phyloP scores from a whole-genome alignment of 805 yeast species.

The Hanseniaspora pseudoguilliermondii region DNA sequence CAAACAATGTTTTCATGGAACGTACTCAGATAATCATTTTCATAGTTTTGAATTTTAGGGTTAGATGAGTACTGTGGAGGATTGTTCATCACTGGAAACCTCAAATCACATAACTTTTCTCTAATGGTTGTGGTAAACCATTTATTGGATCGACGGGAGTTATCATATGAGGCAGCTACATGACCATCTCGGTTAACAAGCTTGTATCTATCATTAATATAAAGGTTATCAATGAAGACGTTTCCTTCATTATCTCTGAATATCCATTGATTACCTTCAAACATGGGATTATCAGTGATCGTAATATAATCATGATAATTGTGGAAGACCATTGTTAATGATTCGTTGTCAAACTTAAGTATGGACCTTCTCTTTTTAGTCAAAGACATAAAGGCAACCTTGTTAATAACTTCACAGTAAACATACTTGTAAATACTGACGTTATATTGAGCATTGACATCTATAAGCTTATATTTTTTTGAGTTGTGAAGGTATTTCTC shows the following conservation, averaged over 20 bases:
- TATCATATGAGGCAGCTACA: background rate
- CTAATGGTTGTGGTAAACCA: background rate
- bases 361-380: background rate
- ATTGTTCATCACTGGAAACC: background rate
- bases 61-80: background rate
- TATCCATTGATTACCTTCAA: background rate
- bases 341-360: background rate
- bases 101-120: background rate
- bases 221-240: background rate
- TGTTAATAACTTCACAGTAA: background rate
- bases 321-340: background rate
- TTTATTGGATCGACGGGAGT: background rate
- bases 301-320: background rate
- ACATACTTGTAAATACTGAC: background rate
- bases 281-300: background rate
- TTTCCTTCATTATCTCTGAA: background rate
- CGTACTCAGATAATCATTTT: background rate
- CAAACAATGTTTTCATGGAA: background rate
- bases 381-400: background rate
- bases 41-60: background rate
- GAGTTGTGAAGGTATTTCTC: background rate
- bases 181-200: background rate
- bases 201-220: background rate
- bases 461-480: background rate
- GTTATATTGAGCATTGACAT: background rate